A percentile compares a stretch with the other conserved stretches of the same genome.
Evolutionary conservation across 2,329 filamentous ascomycete genomes (phyloP).

Genomic region (Huntiella decipiens): DNA sequence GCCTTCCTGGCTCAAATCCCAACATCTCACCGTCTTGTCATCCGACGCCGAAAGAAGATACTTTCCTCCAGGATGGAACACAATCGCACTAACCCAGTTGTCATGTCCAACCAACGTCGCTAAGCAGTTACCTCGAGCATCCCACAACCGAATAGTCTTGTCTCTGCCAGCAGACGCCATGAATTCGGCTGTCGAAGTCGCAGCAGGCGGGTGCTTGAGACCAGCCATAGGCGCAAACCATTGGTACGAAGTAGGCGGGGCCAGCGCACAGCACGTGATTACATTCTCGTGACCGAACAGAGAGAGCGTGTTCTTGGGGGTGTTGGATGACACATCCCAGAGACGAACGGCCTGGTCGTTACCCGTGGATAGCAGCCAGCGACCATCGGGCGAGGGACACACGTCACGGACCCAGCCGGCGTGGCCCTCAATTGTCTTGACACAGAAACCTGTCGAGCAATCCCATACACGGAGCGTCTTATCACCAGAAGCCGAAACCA

Average conservation of each 20-base stretch:
- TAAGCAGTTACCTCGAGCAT: constrained; percentile 64
- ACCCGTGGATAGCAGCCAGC: constrained; percentile 64
- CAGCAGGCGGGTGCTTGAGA: constrained; percentile 60
- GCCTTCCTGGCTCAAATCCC: constrained; percentile 80
- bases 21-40: constrained; percentile 83
- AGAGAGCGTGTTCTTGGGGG: constrained; percentile 56
- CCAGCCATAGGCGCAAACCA: constrained; percentile 61
- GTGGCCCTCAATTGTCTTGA: constrained; percentile 77
- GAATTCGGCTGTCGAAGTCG: constrained; percentile 63
- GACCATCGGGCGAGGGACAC: constrained; percentile 61
- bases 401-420: constrained; percentile 85
- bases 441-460: constrained; percentile 76
- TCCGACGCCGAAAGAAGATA: constrained; percentile 74
- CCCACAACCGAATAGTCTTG: constrained; percentile 82
- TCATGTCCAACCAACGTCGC: constrained; percentile 77
- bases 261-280: constrained; percentile 72
- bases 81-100: constrained; percentile 75
- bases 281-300: constrained; percentile 75
- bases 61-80: constrained; percentile 83
- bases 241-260: constrained; percentile 60
- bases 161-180: constrained; percentile 78
- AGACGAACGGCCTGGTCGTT: constrained; percentile 66
- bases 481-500: constrained; percentile 74
- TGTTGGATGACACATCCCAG: constrained; percentile 57
- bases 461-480: constrained; percentile 81